Conservation (phyloP, 345 rosid genomes). For the Isatis tinctoria region DNA sequence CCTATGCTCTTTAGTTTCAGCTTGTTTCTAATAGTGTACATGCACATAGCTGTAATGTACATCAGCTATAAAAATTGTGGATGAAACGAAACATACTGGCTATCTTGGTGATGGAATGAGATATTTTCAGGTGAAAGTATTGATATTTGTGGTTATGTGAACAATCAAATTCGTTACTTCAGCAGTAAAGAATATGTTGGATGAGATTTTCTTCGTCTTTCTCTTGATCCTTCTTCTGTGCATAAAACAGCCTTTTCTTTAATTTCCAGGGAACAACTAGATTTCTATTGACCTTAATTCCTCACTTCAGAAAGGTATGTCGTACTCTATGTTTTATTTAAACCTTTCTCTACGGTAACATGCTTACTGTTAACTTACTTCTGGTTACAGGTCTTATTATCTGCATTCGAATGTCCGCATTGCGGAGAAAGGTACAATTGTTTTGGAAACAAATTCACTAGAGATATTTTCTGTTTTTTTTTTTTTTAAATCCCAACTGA, state of each 20-base stretch:
- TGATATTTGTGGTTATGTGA: background rate
- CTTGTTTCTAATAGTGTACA: background rate
- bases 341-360: background rate
- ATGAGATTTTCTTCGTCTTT: background rate
- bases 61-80: too few species aligned
- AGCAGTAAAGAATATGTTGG: background rate
- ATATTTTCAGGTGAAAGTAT: background rate
- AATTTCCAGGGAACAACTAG: slow-evolving; percentile 65
- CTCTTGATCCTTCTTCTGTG: background rate
- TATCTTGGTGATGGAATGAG: background rate
- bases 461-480: background rate
- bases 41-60: background rate
- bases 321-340: background rate
- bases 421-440: slow-evolving; percentile 72
- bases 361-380: background rate
- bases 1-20: background rate
- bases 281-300: slow-evolving; percentile 73
- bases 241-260: background rate
- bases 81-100: too few species aligned
- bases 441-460: background rate
- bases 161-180: background rate
- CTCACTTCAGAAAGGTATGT: slow-evolving; percentile 77
- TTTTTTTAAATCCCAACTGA: background rate
- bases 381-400: slow-evolving; percentile 59
- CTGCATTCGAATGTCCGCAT: slow-evolving; percentile 86